Evolutionary conservation across 2,329 filamentous ascomycete genomes (phyloP).

Genomic region (Fusarium sp.): DNA sequence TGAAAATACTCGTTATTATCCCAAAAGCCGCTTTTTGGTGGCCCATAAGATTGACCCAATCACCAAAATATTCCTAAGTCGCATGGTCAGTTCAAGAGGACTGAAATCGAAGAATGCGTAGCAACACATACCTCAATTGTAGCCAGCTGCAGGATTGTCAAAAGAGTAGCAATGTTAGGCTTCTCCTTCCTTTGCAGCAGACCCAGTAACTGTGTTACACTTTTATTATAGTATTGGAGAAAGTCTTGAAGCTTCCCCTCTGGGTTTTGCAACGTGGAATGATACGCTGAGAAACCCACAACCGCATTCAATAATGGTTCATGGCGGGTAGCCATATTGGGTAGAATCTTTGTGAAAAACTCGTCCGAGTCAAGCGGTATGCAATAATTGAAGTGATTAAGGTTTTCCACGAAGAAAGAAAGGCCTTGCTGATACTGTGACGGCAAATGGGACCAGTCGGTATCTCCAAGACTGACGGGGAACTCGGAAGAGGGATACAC

Average conservation of each 20-base stretch:
- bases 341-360: constrained; percentile 78
- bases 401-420: constrained; percentile 78
- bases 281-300: constrained; percentile 89
- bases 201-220: constrained; percentile 79
- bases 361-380: constrained; percentile 75
- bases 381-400: constrained; percentile 86
- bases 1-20: constrained; percentile 82
- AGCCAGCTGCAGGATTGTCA: constrained; percentile 91
- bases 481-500: constrained; percentile 45
- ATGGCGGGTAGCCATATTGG: constrained; percentile 76
- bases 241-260: constrained; percentile 83
- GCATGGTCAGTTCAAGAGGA: constrained; percentile 17
- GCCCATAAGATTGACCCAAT: constrained; percentile 93
- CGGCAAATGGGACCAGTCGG: constrained; percentile 69
- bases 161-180: constrained; percentile 77
- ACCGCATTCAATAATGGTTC: constrained; percentile 88
- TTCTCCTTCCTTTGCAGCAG: constrained; percentile 77
- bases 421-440: constrained; percentile 82
- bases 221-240: constrained; percentile 88
- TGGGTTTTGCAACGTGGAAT: constrained; percentile 76
- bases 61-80: constrained; percentile 86
- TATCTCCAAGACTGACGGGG: constrained; percentile 41
- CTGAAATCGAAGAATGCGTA: constrained; percentile 12
- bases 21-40: constrained; percentile 91
- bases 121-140: constrained; percentile 80